Evolutionary conservation across 2,329 filamentous ascomycete species (phyloP).

Genomic region (Epichloe aotearoae): DNA sequence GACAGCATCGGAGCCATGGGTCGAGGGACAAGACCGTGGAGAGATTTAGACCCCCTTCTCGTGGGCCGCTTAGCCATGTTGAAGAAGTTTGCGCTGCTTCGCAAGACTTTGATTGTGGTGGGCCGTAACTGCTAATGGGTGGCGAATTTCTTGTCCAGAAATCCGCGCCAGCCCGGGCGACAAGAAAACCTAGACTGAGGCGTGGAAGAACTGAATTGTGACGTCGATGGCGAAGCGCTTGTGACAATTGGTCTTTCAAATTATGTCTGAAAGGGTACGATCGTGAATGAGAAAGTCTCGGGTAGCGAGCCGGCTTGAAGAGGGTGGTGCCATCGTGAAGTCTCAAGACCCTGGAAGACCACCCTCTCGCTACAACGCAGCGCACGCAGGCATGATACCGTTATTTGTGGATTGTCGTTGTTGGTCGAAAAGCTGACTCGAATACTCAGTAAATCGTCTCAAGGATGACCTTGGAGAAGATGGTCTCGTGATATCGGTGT

Average conservation of each 20-base stretch:
- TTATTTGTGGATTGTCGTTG: constrained; percentile 5
- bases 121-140: neutral
- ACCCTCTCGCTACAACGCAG: constrained; percentile 43
- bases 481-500: constrained; percentile 2
- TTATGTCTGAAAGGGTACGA: neutral
- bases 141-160: neutral
- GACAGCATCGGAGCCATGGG: constrained; percentile 15
- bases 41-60: constrained; percentile 6
- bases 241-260: neutral
- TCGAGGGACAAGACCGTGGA: constrained; percentile 18
- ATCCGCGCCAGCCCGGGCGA: neutral
- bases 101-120: neutral
- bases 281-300: neutral
- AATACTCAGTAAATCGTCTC: neutral
- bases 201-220: neutral
- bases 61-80: constrained; percentile 13
- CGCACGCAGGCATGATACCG: constrained; percentile 21
- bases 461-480: neutral
- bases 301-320: constrained; percentile 25
- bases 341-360: constrained; percentile 20
- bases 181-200: neutral
- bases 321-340: constrained; percentile 45
- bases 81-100: constrained; percentile 5
- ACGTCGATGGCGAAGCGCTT: neutral
- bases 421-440: neutral